A percentile compares a stretch with the other conserved stretches of the same genome.
Conservation (phyloP, 805 yeast species). For the Lipomyces japonicus region DNA sequence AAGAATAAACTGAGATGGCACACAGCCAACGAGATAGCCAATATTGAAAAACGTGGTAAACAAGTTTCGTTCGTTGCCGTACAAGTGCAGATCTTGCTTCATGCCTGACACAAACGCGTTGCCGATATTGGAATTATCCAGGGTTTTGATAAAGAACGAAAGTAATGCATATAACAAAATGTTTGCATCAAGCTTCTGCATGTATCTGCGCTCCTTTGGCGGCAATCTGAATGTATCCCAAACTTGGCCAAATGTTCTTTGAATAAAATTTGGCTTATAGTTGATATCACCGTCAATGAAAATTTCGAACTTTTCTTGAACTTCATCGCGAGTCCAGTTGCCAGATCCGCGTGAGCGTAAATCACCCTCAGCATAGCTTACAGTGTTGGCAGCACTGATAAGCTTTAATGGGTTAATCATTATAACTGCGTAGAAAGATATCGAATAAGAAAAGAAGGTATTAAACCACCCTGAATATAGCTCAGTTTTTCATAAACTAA, state of each 20-base stretch:
- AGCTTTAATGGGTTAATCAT: too few species aligned
- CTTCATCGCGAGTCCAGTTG: conserved; percentile 12
- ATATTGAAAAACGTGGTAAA: conserved; percentile 37
- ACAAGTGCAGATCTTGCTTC: conserved; percentile 45
- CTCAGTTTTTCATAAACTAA: too few species aligned
- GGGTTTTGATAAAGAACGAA: conserved; percentile 48
- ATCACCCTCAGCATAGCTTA: too few species aligned
- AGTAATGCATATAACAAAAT: conserved; percentile 38
- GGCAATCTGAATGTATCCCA: conserved; percentile 31
- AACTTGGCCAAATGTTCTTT: conserved; percentile 39
- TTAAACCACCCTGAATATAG: too few species aligned
- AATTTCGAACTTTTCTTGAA: conserved; percentile 8
- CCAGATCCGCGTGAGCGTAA: conserved; percentile 7
- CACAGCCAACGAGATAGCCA: conserved; percentile 44
- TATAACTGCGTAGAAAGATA: too few species aligned
- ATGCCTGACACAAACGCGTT: conserved; percentile 68
- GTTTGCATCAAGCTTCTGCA: conserved; percentile 39
- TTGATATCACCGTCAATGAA: conserved; percentile 11
- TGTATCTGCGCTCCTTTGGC: conserved; percentile 34
- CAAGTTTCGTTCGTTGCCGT: conserved; percentile 56
- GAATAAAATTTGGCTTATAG: conserved; percentile 9
- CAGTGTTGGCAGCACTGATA: too few species aligned
- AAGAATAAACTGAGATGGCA: conserved; percentile 37
- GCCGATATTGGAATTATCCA: conserved; percentile 56
- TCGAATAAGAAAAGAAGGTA: too few species aligned